Percentiles rank a stretch among this genome's conserved stretches.
phyloP scores from a whole-genome alignment of 345 rosid genomes.

The Eucalyptus lansdowneana region DNA sequence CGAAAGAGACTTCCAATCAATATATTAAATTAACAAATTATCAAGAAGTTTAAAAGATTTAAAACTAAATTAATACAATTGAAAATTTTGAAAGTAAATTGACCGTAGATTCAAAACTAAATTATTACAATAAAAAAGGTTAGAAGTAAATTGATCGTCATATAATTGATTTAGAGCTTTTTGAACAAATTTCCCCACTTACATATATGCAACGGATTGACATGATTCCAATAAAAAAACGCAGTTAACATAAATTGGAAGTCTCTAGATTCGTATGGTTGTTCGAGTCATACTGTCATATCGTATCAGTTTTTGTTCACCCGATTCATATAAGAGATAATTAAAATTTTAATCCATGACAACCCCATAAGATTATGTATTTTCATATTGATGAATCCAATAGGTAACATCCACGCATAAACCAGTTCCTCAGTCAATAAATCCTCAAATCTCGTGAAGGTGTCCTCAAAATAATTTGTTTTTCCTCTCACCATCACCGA shows the following conservation, averaged over 20 bases:
- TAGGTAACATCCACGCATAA: neutral
- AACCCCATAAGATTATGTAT: neutral
- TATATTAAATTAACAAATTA: no score
- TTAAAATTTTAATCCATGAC: no score
- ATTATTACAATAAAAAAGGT: no score
- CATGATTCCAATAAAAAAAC: neutral
- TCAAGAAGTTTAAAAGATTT: no score
- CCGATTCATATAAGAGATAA: neutral
- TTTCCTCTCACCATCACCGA: neutral
- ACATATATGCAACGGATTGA: no score
- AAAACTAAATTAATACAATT: no score
- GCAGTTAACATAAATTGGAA: neutral
- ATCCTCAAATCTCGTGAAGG: neutral
- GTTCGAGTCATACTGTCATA: fast-evolving
- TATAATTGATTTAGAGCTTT: no score
- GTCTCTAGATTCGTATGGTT: fast-evolving
- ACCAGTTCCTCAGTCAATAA: neutral
- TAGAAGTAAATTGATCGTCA: fast-evolving
- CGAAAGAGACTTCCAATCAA: fast-evolving
- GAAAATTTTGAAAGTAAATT: no score
- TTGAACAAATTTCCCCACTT: no score
- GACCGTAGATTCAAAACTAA: no score
- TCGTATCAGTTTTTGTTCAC: no score
- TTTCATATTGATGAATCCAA: neutral
- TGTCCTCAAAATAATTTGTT: neutral